Evolutionary conservation across 1,284 basidiomycete genomes (phyloP), one percentile per base, ranked within the genome.

Genomic region (Phellopilus nigrolimitatus): DNA sequence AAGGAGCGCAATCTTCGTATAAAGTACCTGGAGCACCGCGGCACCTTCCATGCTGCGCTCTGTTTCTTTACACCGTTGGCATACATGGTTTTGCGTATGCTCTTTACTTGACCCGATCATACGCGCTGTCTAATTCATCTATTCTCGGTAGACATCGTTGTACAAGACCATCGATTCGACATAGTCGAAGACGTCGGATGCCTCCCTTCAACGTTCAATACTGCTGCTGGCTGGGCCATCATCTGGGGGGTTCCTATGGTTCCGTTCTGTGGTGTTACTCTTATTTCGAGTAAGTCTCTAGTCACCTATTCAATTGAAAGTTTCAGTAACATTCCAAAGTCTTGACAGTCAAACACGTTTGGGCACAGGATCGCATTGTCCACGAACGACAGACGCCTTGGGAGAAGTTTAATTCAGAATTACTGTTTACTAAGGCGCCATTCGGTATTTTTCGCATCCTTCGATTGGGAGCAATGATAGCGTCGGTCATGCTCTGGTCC

Each of bases 161-260:
- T 79, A 13, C 87, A 89, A 64, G 78, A 80, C 54, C 78, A 79
- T 65, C 78, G 87, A 42, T 89, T 86, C 65, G 79, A 84, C 64
- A 68, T 90, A 48, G 65, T 76, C 43, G 66, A 79, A 61, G 72
- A 79, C 54, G 75, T 79, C 56, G 87, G 86, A 12, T 89, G 87
- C 63, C 69, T 71, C 33, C 73, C 82, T 1, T 72, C 82, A 0
- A 72, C 75, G 12, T 78, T 80, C 61, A 70, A 73, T 43, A 80
- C 82, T 2, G 58, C 71, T 1, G 63, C 74, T 7, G 71, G 76
- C 0, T 62, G 84, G 53, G 62, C 79, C 47, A 58, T 88, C 38
- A 71, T 84, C 47, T 80, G 75, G 74, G 41, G 25, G 10, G 56
- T 80, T 21, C 80, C 81, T 79, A 3, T 61, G 82, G 22, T 31